Percentiles rank a stretch among this genome's conserved stretches.
Conservation (phyloP, 352 stramenopile species). For the Globisporangium heterothallicum region DNA sequence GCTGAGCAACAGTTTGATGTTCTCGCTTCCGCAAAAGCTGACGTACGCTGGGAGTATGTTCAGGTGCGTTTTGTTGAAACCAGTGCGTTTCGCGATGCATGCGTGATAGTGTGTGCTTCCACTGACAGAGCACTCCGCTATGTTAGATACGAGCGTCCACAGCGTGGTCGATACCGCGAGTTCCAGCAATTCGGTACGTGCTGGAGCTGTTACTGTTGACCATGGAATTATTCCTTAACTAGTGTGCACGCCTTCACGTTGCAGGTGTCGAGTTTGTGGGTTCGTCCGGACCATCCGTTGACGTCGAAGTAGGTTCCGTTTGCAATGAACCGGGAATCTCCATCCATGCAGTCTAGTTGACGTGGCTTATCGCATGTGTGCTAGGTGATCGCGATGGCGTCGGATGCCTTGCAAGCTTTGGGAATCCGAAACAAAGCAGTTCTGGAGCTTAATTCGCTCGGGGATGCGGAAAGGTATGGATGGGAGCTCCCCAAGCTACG, state of each 20-base stretch:
- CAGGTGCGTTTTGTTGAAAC: constrained; percentile 54
- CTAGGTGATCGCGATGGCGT: constrained; percentile 77
- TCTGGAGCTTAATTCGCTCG: constrained; percentile 80
- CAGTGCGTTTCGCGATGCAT: no score
- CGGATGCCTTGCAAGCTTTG: constrained; percentile 44
- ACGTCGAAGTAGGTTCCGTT: constrained; percentile 51
- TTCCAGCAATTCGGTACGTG: constrained; percentile 82
- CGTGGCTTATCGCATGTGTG: not conserved
- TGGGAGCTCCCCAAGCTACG: not conserved
- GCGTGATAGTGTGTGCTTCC: no score
- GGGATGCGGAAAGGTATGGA: constrained; percentile 65
- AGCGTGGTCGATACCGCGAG: constrained; percentile 80
- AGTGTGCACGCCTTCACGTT: constrained; percentile 4
- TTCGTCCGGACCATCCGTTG: constrained; percentile 65
- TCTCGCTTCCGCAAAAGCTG: constrained; percentile 72
- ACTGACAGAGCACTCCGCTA: no score
- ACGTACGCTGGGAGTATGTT: constrained; percentile 87
- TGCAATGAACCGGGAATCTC: not conserved
- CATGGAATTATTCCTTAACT: not conserved
- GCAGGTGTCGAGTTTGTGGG: constrained; percentile 76
- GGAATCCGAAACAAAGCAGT: constrained; percentile 55
- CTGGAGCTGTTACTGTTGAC: not conserved
- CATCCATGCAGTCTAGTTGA: not conserved
- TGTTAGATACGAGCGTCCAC: constrained; percentile 78
- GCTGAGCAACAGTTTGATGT: constrained; percentile 73